phyloP scores from a whole-genome alignment of 1,284 basidiomycete species.

The Trichosporon asahii region DNA sequence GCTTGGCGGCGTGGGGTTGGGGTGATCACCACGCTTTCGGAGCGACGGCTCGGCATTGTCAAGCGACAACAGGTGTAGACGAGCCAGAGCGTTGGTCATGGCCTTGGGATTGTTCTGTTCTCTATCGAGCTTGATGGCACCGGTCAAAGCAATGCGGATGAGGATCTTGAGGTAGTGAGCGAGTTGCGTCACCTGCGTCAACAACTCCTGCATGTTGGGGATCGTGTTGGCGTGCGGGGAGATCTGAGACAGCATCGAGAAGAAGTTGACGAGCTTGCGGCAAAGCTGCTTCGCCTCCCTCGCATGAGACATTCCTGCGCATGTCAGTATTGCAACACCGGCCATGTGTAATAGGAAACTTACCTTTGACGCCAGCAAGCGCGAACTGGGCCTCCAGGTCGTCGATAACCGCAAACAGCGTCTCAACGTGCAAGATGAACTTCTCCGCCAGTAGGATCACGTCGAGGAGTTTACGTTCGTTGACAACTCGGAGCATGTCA shows the following conservation, averaged over 20 bases:
- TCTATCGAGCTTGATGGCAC: constrained; percentile 89
- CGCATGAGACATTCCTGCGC: constrained; percentile 89
- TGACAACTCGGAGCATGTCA: constrained; percentile 96
- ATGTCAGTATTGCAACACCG: constrained; percentile 14
- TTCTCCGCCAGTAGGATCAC: constrained; percentile 97
- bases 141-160: constrained; percentile 94
- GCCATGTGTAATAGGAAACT: constrained; percentile 27
- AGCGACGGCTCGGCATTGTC: constrained; percentile 76
- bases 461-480: constrained; percentile 91
- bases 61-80: constrained; percentile 83
- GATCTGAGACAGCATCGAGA: constrained; percentile 77
- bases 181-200: constrained; percentile 95
- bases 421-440: constrained; percentile 97
- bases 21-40: constrained; percentile 54
- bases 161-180: constrained; percentile 99
- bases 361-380: constrained; percentile 78
- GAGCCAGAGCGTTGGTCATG: constrained; percentile 84
- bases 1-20: constrained; percentile 19
- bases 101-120: constrained; percentile 79
- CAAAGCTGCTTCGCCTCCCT: constrained; percentile 98
- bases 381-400: constrained; percentile 89
- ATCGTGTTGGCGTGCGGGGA: constrained; percentile 33
- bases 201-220: constrained; percentile 87
- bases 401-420: constrained; percentile 94
- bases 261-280: constrained; percentile 97